Evolutionary conservation across 106 monocot genomes (phyloP).

Genomic region (Agapanthus africanus): DNA sequence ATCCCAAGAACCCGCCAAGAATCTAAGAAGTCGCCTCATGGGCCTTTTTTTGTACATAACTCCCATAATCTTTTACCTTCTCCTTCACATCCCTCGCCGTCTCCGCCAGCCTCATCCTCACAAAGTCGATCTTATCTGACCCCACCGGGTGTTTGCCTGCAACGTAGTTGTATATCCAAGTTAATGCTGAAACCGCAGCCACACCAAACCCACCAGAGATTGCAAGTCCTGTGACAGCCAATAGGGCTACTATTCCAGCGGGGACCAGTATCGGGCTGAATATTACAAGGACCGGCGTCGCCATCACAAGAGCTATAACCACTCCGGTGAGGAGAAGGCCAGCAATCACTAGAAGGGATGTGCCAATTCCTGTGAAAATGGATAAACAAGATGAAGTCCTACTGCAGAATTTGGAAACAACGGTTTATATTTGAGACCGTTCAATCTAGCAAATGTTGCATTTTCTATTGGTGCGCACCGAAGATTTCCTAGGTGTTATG

Average conservation of each 20-base stretch:
- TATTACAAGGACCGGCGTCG: slow-evolving; percentile 37
- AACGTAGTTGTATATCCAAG: slow-evolving; percentile 8
- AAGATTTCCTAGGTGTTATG: too few relatives aligned
- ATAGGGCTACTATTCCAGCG: slow-evolving; percentile 20
- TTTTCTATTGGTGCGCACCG: too few relatives aligned
- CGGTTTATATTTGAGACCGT: too few relatives aligned
- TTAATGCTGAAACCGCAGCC: slow-evolving; percentile 24
- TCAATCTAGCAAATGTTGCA: too few relatives aligned
- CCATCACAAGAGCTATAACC: slow-evolving; percentile 26
- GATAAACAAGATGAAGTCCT: too few relatives aligned
- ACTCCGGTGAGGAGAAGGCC: slow-evolving; percentile 28
- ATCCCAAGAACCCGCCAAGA: too few relatives aligned
- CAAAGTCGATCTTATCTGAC: not conserved
- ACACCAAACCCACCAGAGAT: slow-evolving; percentile 32
- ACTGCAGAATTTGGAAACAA: too few relatives aligned
- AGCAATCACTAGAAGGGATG: slow-evolving; percentile 21
- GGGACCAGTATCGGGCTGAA: slow-evolving; percentile 43
- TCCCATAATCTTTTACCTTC: not conserved
- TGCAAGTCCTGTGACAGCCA: slow-evolving; percentile 46
- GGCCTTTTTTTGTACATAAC: not conserved
- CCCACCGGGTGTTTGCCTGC: not conserved
- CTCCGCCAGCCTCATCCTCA: not conserved
- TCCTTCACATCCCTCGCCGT: slow-evolving; percentile 6
- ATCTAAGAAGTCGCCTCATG: not conserved
- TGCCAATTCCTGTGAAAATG: too few relatives aligned